Evolutionary conservation across 2,329 filamentous ascomycete species (phyloP), one percentile per base, ranked within the genome.

Genomic region (Tricladium varicosporioides): DNA sequence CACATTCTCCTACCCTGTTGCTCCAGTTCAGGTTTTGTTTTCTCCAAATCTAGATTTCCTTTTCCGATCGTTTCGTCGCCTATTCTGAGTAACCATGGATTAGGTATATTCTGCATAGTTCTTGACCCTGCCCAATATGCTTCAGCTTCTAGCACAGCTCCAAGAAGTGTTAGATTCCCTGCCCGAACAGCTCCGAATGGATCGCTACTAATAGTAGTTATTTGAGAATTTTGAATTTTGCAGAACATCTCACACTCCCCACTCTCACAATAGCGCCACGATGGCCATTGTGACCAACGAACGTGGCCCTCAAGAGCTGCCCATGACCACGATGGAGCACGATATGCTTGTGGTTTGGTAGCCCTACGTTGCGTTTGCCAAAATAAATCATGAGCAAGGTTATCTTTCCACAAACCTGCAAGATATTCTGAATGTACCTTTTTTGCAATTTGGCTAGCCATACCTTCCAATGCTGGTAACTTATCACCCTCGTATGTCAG

Each of bases 261-360:
- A 36, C n/a, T 40, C 2, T 7, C 27, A 27, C 46, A 56, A 31
- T n/a, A 36, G 19, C 22, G 43, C 60, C 55, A 54, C 10, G 47
- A 43, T 1, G 52, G 58, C 58, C 51, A 62, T 1, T 16, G 15
- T 13, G 53, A 43, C 43, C 36, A 51, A 27, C 22, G 22, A 27
- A 27, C 22, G 22, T 27, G 22, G 2, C 56, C 56, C 19, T 62
- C 60, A 16, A 58, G 33, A 33, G 51, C 49, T 16, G 57, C 60
- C 57, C 60, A 62, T 14, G 54, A 60, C 60, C 60, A 62, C 7
- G 57, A 51, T 9, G 60, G 60, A 7, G 60, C 57, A n/a, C 60
- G 46, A 11, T 57, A 57, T 5, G 32, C 15, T 13, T 42, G 16
- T 2, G 54, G 48, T n/a, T 19, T 2, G 51, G 48, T 16, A 16